Conservation (phyloP, 1,284 basidiomycete genomes). For the Phenoliferia sp. region DNA sequence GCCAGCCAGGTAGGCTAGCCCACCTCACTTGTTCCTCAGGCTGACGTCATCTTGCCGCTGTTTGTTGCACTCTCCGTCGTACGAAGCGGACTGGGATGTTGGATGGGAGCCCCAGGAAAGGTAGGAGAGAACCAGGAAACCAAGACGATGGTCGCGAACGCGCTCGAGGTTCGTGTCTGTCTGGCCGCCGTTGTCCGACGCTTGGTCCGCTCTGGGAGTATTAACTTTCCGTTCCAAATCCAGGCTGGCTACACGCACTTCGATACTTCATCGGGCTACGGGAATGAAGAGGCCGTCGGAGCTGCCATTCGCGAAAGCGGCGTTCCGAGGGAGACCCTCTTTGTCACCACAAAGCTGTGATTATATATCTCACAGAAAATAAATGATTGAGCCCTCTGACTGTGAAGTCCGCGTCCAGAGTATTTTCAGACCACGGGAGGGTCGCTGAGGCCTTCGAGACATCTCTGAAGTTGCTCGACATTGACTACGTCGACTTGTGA, state of each 20-base stretch:
- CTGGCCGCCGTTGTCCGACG: neutral
- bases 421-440: conserved; percentile 49
- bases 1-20: too few species aligned
- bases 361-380: neutral
- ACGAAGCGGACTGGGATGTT: too few species aligned
- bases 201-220: neutral
- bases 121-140: neutral
- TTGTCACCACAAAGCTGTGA: conserved; percentile 64
- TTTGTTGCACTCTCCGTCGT: too few species aligned
- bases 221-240: too few species aligned
- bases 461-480: conserved; percentile 64
- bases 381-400: neutral
- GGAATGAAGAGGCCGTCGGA: conserved; percentile 67
- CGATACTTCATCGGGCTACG: conserved; percentile 4
- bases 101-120: neutral
- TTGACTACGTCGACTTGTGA: conserved; percentile 69
- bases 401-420: neutral
- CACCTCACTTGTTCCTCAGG: too few species aligned
- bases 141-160: neutral
- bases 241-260: conserved; percentile 11
- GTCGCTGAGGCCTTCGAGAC: conserved; percentile 62
- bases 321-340: conserved; percentile 70
- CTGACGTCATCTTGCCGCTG: too few species aligned
- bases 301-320: conserved; percentile 73
- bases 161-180: neutral